Evolutionary conservation across 192 early-diverging fungal species (phyloP).

Genomic region (Entomortierella lignicola): DNA sequence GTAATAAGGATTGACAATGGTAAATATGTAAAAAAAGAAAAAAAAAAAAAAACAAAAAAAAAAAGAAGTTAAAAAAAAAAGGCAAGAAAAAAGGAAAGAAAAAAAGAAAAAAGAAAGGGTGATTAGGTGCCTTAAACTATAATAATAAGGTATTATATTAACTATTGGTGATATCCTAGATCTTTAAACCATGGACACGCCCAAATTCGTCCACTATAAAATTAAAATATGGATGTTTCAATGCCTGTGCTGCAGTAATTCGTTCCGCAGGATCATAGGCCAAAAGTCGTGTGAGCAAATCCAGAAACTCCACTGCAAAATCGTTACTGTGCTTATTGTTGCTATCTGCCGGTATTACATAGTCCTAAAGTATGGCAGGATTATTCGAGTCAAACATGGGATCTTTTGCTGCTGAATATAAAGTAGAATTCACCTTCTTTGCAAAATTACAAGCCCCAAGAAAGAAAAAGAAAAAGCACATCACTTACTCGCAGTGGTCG

Average conservation of each 20-base stretch:
- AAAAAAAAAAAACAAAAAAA: conserved; percentile 14
- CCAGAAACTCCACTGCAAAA: conserved; percentile 66
- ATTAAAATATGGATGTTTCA: conserved; percentile 88
- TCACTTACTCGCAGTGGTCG: conserved; percentile 62
- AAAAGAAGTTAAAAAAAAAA: not conserved
- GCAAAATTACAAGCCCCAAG: not conserved
- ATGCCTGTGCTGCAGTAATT: conserved; percentile 85
- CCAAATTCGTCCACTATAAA: conserved; percentile 61
- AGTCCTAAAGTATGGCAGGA: conserved; percentile 25
- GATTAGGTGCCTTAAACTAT: not conserved
- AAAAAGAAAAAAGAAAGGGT: not conserved
- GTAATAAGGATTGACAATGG: too few species aligned
- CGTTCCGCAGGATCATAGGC: conserved; percentile 83
- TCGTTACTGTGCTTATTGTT: conserved; percentile 24
- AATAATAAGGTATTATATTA: not conserved
- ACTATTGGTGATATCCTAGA: not conserved
- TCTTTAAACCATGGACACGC: conserved; percentile 18
- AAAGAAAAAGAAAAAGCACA: not conserved
- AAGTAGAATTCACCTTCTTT: too few species aligned
- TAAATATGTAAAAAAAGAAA: conserved; percentile 1
- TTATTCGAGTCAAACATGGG: too few species aligned
- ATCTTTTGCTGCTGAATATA: too few species aligned
- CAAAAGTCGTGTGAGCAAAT: conserved; percentile 80
- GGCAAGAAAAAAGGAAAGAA: not conserved
- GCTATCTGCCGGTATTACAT: conserved; percentile 54